Evolutionary conservation across 148 eudicot species (phyloP), one percentile per base, ranked within the genome.

Genomic region (Polygonum maritimum): DNA sequence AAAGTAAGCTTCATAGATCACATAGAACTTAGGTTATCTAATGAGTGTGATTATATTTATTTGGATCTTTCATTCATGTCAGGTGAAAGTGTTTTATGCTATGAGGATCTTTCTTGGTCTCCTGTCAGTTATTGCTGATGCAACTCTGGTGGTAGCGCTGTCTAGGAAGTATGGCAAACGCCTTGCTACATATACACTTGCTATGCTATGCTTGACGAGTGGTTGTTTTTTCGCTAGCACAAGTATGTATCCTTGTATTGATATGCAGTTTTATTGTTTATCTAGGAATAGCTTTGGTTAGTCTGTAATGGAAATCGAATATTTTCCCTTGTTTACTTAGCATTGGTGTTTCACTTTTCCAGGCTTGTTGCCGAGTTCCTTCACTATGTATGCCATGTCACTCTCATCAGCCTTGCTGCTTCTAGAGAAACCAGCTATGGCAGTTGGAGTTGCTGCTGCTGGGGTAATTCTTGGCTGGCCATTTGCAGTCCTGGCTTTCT

Each of bases 391-490:
- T 86, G 91, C 89, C 48, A 90, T 95, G 78, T 95, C 99, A 75
- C 96, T 95, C 51, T 86, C 99, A 2, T 92, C 97, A 45, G 99
- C 97, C 19, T 75, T 95, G 74, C 87, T 82, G 85, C 99, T 95
- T 47, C 83, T 91, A 48, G 96, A 85, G 75, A 95, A 78, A 79
- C 92, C 84, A 57, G 94, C 90, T 73, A 77, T 85, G 83, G 94
- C 94, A 57, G 91, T 95, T 80, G 86, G 90, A 35, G 84, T 83
- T 83, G 91, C 99, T 54, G 96, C 94, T 48, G 78, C 86, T 60
- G 99, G 97, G 67, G 96, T 91, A 69, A 86, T 95, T 76, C 86
- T 92, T 74, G 99, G 97, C 39, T 95, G 99, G 99, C 99, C 99
- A 58, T 95, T 95, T 75, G 86, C 97, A 65, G 83, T 95, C 78